Conservation (phyloP, 192 early-diverging fungal genomes). For the Helicostylum pulchrum region DNA sequence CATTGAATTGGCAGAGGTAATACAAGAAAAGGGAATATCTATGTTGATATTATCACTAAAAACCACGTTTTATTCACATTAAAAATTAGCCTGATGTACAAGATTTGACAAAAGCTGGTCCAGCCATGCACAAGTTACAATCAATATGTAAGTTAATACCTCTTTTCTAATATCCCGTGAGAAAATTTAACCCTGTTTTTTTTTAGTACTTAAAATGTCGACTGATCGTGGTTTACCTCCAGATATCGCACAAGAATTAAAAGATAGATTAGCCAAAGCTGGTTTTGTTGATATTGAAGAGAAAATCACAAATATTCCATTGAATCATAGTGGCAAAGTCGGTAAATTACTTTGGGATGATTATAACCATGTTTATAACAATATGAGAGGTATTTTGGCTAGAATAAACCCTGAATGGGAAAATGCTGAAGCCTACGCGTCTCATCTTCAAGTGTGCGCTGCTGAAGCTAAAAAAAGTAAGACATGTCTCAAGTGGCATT, state of each 20-base stretch:
- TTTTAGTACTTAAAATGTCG: neutral
- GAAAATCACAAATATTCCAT: neutral
- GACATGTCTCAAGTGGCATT: neutral
- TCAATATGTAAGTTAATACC: neutral
- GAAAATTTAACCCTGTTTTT: neutral
- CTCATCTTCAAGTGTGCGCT: neutral
- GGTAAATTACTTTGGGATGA: neutral
- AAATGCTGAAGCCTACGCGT: neutral
- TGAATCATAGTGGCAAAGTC: neutral
- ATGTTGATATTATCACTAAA: neutral
- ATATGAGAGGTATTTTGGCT: neutral
- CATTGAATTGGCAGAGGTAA: conserved; percentile 26
- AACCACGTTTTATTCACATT: neutral
- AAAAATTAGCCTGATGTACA: too few species aligned
- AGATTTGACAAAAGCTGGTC: too few species aligned
- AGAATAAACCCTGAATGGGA: neutral
- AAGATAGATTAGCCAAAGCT: neutral
- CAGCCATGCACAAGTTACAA: neutral
- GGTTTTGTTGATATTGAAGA: neutral
- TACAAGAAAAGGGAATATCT: neutral
- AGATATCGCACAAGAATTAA: neutral
- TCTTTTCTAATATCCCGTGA: neutral
- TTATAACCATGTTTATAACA: neutral
- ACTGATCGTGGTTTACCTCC: neutral
- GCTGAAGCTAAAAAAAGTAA: neutral